A percentile compares a stretch with the other conserved stretches of the same genome.
Evolutionary conservation across 1,284 basidiomycete species (phyloP).

Genomic region (Pascua sp.): DNA sequence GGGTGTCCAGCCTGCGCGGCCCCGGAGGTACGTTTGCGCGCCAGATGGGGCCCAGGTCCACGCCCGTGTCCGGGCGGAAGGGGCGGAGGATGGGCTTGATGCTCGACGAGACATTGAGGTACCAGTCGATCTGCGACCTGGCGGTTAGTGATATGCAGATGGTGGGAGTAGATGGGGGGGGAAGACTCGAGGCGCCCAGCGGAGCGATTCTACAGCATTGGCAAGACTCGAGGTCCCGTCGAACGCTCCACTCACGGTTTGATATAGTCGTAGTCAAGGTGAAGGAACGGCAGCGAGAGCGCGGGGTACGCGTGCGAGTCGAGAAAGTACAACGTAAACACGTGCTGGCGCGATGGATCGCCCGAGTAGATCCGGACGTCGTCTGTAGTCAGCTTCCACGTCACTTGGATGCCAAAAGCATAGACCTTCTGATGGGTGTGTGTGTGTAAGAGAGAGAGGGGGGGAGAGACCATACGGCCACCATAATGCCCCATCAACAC

Average conservation of each 20-base stretch:
- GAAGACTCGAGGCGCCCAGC: no score
- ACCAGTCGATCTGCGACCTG: slow-evolving; percentile 76
- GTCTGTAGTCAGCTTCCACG: slow-evolving; percentile 54
- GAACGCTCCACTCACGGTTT: slow-evolving; percentile 43
- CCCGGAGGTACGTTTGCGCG: not conserved
- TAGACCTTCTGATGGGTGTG: no score
- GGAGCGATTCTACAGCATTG: no score
- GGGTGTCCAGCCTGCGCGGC: slow-evolving; percentile 4
- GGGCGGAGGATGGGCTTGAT: slow-evolving; percentile 73
- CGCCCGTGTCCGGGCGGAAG: slow-evolving; percentile 67
- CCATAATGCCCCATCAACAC: no score
- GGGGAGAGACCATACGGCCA: no score
- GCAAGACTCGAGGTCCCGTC: not conserved
- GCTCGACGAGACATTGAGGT: slow-evolving; percentile 66
- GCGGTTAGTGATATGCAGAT: not conserved
- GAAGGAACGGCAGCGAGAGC: slow-evolving; percentile 49
- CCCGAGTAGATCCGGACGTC: slow-evolving; percentile 42
- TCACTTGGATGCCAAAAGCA: no score
- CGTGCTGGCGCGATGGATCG: slow-evolving; percentile 72
- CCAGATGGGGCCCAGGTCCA: slow-evolving; percentile 67
- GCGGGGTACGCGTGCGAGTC: slow-evolving; percentile 77
- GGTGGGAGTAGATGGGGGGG: not conserved
- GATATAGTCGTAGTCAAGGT: slow-evolving; percentile 70
- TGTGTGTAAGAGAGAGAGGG: no score
- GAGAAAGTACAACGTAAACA: slow-evolving; percentile 87